These are phyloP conservation scores for Atkinsonella texensis DNA, from an alignment of 2,329 filamentous ascomycete genomes.

Conservation along the genomic window DNA sequence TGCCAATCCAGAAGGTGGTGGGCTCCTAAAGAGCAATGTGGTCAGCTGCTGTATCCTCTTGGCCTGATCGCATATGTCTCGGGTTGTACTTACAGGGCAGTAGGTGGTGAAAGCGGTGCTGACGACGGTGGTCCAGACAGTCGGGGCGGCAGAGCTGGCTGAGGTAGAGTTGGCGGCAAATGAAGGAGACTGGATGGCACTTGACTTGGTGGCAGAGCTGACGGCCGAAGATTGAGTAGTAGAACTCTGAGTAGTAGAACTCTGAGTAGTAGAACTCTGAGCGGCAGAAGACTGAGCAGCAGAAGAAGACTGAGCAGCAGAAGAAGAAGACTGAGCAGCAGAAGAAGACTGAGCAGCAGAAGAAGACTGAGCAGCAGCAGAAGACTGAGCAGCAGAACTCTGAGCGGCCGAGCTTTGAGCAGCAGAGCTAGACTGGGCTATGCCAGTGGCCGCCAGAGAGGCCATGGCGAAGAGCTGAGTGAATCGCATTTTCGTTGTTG, in stretches of 20 bases:
- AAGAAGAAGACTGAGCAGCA: neutral
- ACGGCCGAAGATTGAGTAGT: neutral
- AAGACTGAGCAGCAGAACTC: neutral
- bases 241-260: neutral
- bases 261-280: neutral
- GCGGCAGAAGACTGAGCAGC: neutral
- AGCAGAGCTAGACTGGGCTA: constrained; percentile 3
- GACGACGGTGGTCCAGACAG: constrained; percentile 24
- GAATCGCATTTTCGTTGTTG: constrained; percentile 22
- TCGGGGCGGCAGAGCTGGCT: neutral
- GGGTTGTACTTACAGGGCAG: constrained; percentile 27
- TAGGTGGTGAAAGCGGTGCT: constrained; percentile 27
- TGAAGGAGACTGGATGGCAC: too few species aligned
- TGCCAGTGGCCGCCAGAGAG: constrained; percentile 3
- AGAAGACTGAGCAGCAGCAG: neutral
- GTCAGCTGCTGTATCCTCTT: neutral
- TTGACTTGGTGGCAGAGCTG: neutral
- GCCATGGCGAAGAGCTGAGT: constrained; percentile 16
- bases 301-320: neutral
- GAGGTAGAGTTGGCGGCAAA: neutral
- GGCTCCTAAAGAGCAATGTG: constrained; percentile 10
- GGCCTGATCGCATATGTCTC: neutral
- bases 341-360: neutral
- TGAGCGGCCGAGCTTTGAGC: neutral
- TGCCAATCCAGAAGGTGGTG: constrained; percentile 25